phyloP scores from a whole-genome alignment of 169 alveolate genomes.

The Plasmodium gaboni region DNA sequence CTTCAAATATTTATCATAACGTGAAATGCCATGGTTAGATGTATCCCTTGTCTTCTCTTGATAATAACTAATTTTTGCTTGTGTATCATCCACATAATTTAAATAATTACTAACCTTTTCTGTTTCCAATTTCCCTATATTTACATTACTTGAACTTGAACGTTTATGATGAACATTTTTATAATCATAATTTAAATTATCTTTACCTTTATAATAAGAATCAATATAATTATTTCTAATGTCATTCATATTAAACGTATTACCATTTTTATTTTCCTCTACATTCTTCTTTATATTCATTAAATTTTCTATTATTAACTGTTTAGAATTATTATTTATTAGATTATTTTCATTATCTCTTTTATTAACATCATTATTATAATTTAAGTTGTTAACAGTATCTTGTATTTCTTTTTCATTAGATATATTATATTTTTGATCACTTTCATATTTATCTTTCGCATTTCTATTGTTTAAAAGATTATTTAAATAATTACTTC shows the following conservation, averaged over 20 bases:
- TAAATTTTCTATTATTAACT: slow-evolving; percentile 30
- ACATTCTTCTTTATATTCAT: slow-evolving; percentile 34
- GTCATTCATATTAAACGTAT: slow-evolving; percentile 6
- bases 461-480: slow-evolving; percentile 11
- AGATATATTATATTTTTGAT: slow-evolving; percentile 10
- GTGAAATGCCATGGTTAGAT: slow-evolving; percentile 11
- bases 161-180: slow-evolving; percentile 54
- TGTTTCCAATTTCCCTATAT: slow-evolving; percentile 18
- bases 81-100: slow-evolving; percentile 57
- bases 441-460: slow-evolving; percentile 12
- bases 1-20: slow-evolving; percentile 57
- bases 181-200: slow-evolving; percentile 10
- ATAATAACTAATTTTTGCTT: slow-evolving; percentile 51
- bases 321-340: slow-evolving; percentile 8
- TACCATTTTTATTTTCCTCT: slow-evolving; percentile 15
- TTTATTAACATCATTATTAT: slow-evolving; percentile 31
- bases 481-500: slow-evolving; percentile 41
- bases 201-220: slow-evolving; percentile 31
- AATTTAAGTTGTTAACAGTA: slow-evolving; percentile 5
- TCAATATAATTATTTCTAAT: slow-evolving; percentile 14
- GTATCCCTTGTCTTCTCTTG: slow-evolving; percentile 12
- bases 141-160: slow-evolving; percentile 65
- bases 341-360: slow-evolving; percentile 11
- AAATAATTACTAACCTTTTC: slow-evolving; percentile 42
- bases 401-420: slow-evolving; percentile 32